Evolutionary conservation across 2,329 filamentous ascomycete genomes (phyloP).

Genomic region (Zymoseptoria ardabiliae): DNA sequence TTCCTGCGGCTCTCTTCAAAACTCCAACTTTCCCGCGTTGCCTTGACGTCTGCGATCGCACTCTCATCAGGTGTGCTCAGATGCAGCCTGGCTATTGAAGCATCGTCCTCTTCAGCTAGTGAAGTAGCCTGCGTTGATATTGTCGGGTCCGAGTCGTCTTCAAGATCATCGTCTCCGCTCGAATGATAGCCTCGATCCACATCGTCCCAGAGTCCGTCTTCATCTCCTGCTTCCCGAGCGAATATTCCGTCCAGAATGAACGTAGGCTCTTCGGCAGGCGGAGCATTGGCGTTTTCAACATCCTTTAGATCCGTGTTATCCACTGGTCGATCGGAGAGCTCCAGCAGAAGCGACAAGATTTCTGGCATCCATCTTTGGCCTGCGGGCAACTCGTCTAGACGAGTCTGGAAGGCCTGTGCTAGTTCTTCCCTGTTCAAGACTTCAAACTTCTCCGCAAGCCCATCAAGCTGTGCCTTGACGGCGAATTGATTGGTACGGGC

Average conservation of each 20-base stretch:
- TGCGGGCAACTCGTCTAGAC: constrained; percentile 53
- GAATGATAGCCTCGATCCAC: constrained; percentile 59
- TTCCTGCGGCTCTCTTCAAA: not conserved
- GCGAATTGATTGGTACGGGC: constrained; percentile 44
- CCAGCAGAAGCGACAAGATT: constrained; percentile 66
- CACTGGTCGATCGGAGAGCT: constrained; percentile 73
- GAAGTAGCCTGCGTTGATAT: constrained; percentile 31
- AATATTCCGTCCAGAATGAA: constrained; percentile 77
- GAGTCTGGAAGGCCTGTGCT: constrained; percentile 58
- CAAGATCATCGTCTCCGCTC: constrained; percentile 49
- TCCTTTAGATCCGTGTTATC: constrained; percentile 60
- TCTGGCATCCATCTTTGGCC: constrained; percentile 67
- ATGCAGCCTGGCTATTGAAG: constrained; percentile 27
- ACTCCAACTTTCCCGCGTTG: constrained; percentile 5
- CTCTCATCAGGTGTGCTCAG: constrained; percentile 25
- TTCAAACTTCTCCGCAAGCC: constrained; percentile 76
- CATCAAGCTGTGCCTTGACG: constrained; percentile 34
- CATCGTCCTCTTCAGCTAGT: constrained; percentile 32
- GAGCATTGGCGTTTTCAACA: constrained; percentile 39
- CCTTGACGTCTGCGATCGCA: constrained; percentile 34
- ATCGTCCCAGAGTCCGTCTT: constrained; percentile 63
- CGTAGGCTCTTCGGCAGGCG: constrained; percentile 15
- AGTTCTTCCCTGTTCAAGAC: constrained; percentile 72
- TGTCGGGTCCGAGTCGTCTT: constrained; percentile 19
- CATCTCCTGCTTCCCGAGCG: constrained; percentile 64